Conservation (phyloP, 352 stramenopile genomes). For the Globisporangium parvum region DNA sequence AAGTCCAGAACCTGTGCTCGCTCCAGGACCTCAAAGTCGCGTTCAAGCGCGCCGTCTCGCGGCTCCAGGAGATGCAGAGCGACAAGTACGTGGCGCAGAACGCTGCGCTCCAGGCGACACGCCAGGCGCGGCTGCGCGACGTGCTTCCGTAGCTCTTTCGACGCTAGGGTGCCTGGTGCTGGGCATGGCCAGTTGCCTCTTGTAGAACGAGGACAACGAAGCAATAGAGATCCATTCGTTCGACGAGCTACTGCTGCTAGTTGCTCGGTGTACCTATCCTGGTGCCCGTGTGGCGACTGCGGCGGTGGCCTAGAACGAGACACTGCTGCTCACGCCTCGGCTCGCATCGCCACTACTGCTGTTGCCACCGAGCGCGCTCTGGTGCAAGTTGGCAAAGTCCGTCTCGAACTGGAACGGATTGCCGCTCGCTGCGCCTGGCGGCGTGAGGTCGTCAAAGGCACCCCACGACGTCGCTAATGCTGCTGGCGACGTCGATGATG, state of each 20-base stretch:
- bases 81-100: slow-evolving; percentile 58
- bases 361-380: slow-evolving; percentile 15
- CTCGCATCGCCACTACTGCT: neutral
- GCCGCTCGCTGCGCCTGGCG: neutral
- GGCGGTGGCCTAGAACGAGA: too few species aligned
- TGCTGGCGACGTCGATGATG: neutral
- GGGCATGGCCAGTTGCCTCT: neutral
- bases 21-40: slow-evolving; percentile 71
- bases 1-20: slow-evolving; percentile 58
- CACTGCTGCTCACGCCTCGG: neutral
- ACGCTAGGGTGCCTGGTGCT: too few species aligned
- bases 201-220: neutral
- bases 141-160: slow-evolving; percentile 4
- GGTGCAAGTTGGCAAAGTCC: slow-evolving; percentile 18
- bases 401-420: slow-evolving; percentile 14
- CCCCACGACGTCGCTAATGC: slow-evolving; percentile 4
- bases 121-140: slow-evolving; percentile 22
- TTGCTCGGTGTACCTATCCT: too few species aligned
- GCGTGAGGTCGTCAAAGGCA: slow-evolving; percentile 9
- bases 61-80: slow-evolving; percentile 85
- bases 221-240: neutral
- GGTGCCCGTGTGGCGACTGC: too few species aligned
- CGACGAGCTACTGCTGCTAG: neutral
- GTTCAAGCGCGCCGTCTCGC: slow-evolving; percentile 73
- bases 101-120: slow-evolving; percentile 17